Percentiles rank a stretch among this genome's conserved stretches.
phyloP scores from a whole-genome alignment of 306 rosid species.

The Prunus salicina region DNA sequence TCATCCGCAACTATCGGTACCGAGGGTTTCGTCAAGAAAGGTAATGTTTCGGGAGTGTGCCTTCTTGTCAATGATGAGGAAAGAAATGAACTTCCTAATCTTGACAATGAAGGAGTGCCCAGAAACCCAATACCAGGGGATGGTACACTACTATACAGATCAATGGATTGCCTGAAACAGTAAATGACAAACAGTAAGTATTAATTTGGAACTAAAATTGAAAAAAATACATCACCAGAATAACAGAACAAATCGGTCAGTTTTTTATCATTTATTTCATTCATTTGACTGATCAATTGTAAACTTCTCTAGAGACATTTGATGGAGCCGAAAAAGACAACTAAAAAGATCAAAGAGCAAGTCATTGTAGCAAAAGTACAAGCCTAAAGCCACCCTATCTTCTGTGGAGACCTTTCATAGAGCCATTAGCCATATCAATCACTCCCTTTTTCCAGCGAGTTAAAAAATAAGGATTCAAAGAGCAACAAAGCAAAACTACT shows the following conservation, averaged over 20 bases:
- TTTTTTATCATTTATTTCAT: not conserved
- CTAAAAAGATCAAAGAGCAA: not conserved
- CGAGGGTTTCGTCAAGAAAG: constrained; percentile 56
- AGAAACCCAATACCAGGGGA: constrained; percentile 87
- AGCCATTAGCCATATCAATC: not conserved
- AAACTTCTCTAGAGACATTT: no score
- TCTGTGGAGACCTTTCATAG: not conserved
- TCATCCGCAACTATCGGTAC: constrained; percentile 40
- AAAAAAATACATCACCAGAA: not conserved
- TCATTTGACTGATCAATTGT: no score
- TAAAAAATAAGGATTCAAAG: not conserved
- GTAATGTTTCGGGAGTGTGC: constrained; percentile 80
- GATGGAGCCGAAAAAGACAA: not conserved
- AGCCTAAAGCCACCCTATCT: not conserved
- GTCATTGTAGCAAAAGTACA: not conserved
- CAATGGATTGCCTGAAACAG: constrained; percentile 88
- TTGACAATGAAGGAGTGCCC: constrained; percentile 72
- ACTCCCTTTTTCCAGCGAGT: not conserved
- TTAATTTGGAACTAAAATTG: not conserved
- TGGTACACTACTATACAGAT: constrained; percentile 84
- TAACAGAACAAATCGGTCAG: not conserved
- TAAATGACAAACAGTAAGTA: constrained; percentile 6
- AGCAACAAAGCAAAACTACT: not conserved
- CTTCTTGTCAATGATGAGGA: constrained; percentile 89
- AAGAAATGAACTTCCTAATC: constrained; percentile 87